Percentiles rank a stretch among this genome's conserved stretches.
Evolutionary conservation across 2,329 filamentous ascomycete genomes (phyloP).

Genomic region (Trichophyton benhamiae): DNA sequence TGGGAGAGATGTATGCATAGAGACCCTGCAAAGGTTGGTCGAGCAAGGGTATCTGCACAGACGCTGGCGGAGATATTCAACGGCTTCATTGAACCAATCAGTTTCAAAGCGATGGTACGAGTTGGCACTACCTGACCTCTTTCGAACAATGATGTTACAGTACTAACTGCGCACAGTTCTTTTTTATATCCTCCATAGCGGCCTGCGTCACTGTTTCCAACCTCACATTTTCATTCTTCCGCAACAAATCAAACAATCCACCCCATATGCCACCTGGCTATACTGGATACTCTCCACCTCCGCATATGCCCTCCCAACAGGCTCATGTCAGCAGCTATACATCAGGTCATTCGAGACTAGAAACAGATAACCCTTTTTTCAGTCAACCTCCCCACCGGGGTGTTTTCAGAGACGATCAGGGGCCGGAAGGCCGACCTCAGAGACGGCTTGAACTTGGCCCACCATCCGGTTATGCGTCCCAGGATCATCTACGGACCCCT

Average conservation of each 20-base stretch:
- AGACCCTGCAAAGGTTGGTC: conserved; percentile 64
- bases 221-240: conserved; percentile 46
- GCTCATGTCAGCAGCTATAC: conserved; percentile 18
- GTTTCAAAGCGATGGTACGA: conserved; percentile 63
- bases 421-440: conserved; percentile 21
- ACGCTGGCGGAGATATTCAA: conserved; percentile 91
- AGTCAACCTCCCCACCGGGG: conserved; percentile 2
- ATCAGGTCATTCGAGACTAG: conserved; percentile 19
- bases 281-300: conserved; percentile 16
- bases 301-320: conserved; percentile 15
- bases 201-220: conserved; percentile 47
- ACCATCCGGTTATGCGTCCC: conserved; percentile 21
- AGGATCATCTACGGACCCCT: conserved; percentile 26
- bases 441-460: conserved; percentile 22
- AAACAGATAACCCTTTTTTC: conserved; percentile 9
- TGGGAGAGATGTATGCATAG: conserved; percentile 84
- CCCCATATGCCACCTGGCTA: conserved; percentile 22
- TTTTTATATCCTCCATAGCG: conserved; percentile 30
- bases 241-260: conserved; percentile 31
- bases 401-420: background rate
- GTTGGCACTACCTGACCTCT: background rate
- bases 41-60: conserved; percentile 68
- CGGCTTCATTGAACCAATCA: conserved; percentile 81
- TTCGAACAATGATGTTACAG: background rate
- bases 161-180: conserved; percentile 23